phyloP scores from a whole-genome alignment of 352 stramenopile genomes.

The Phytophthora uliginosa region DNA sequence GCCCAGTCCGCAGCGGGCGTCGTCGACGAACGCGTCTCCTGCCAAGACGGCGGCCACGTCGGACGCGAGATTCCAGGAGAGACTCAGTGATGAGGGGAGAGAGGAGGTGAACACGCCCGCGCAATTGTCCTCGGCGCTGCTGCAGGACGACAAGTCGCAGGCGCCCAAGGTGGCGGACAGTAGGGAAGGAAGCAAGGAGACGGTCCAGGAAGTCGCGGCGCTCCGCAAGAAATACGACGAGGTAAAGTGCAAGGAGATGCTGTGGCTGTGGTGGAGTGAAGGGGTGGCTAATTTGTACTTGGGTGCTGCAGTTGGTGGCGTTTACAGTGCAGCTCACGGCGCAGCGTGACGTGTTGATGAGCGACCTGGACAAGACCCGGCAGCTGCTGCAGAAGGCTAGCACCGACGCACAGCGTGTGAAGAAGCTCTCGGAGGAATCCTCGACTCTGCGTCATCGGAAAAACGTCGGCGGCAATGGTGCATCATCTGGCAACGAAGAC shows the following conservation, averaged over 20 bases:
- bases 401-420: constrained; percentile 66
- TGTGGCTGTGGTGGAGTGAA: not conserved
- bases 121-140: constrained; percentile 69
- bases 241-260: constrained; percentile 39
- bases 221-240: constrained; percentile 93
- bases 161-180: constrained; percentile 35
- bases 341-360: constrained; percentile 88
- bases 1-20: constrained; percentile 13
- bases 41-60: constrained; percentile 20
- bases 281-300: constrained; percentile 13
- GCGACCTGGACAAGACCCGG: constrained; percentile 84
- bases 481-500: constrained; percentile 42
- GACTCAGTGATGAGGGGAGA: constrained; percentile 22
- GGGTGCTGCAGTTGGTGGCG: constrained; percentile 70
- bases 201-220: constrained; percentile 65
- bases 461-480: constrained; percentile 34
- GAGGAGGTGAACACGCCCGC: constrained; percentile 52
- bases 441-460: constrained; percentile 81
- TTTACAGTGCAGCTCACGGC: constrained; percentile 92
- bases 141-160: constrained; percentile 57
- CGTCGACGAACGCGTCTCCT: constrained; percentile 20
- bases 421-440: constrained; percentile 72
- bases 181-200: constrained; percentile 55
- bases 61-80: constrained; percentile 28
- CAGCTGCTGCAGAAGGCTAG: constrained; percentile 80